Evolutionary conservation across 2,329 filamentous ascomycete species (phyloP).

Genomic region (Lasiodiplodia theobromae): DNA sequence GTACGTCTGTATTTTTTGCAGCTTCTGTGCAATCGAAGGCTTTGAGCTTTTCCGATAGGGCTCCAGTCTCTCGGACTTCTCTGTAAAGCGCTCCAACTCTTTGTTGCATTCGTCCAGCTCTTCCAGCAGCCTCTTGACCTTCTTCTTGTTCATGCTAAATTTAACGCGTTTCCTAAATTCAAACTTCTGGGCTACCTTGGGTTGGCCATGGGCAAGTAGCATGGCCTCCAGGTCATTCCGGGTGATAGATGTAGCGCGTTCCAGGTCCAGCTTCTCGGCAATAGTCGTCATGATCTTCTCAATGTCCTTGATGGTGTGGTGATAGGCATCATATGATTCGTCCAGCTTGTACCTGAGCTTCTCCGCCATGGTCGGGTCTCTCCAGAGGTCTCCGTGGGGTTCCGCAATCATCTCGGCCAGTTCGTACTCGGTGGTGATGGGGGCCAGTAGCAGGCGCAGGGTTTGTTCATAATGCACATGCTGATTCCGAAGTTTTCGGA

Average conservation of each 20-base stretch:
- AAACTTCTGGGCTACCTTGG: conserved; percentile 41
- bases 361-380: conserved; percentile 38
- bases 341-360: conserved; percentile 44
- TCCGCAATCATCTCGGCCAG: conserved; percentile 44
- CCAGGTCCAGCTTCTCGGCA: conserved; percentile 46
- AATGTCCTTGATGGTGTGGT: conserved; percentile 45
- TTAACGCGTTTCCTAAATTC: conserved; percentile 45
- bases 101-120: conserved; percentile 49
- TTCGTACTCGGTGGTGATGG: conserved; percentile 46
- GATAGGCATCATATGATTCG: conserved; percentile 45
- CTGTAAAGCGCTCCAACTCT: conserved; percentile 47
- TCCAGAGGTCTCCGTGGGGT: conserved; percentile 44
- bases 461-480: conserved; percentile 47
- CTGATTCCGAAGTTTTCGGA: conserved; percentile 47
- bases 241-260: conserved; percentile 42
- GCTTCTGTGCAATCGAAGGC: conserved; percentile 42
- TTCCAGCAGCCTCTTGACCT: conserved; percentile 44
- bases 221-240: conserved; percentile 47
- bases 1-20: conserved; percentile 45
- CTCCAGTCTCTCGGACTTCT: conserved; percentile 47
- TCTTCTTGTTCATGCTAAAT: conserved; percentile 48
- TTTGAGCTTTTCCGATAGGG: conserved; percentile 43
- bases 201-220: conserved; percentile 40
- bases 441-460: conserved; percentile 44
- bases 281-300: conserved; percentile 45